A percentile compares a stretch with the other conserved stretches of the same genome.
phyloP scores from a whole-genome alignment of 2,329 filamentous ascomycete species.

The Sclerotinia nivalis region DNA sequence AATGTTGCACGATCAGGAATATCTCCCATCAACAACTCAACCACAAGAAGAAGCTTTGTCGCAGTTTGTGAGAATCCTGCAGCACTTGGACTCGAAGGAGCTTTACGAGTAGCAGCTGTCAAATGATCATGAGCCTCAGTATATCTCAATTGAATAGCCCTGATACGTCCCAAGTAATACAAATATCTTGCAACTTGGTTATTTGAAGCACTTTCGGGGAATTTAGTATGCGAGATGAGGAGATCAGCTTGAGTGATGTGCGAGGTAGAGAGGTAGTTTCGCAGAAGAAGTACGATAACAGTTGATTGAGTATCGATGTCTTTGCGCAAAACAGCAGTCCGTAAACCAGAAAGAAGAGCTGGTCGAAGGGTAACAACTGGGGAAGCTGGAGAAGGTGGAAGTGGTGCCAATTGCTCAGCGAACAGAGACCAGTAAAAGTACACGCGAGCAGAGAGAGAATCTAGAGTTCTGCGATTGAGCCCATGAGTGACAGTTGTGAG shows the following conservation, averaged over 20 bases:
- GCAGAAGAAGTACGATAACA: slow-evolving; percentile 89
- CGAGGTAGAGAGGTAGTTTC: slow-evolving; percentile 93
- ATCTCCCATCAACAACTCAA: slow-evolving; percentile 97
- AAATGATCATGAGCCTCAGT: slow-evolving; percentile 95
- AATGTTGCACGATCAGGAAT: slow-evolving; percentile 95
- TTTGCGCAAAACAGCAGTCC: slow-evolving; percentile 94
- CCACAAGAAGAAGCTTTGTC: slow-evolving; percentile 93
- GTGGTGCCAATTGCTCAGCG: slow-evolving; percentile 84
- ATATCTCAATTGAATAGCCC: slow-evolving; percentile 94
- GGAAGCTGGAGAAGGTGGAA: slow-evolving; percentile 85
- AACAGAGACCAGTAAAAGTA: slow-evolving; percentile 99
- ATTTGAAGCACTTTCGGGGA: slow-evolving; percentile 91
- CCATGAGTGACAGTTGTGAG: slow-evolving; percentile 83
- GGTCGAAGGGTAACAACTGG: slow-evolving; percentile 85
- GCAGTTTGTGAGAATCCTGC: slow-evolving; percentile 95
- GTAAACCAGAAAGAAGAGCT: slow-evolving; percentile 80
- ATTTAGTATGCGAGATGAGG: slow-evolving; percentile 91
- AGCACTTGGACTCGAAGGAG: slow-evolving; percentile 83
- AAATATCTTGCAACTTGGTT: slow-evolving; percentile 97
- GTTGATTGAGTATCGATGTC: slow-evolving; percentile 97
- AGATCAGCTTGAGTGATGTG: slow-evolving; percentile 97
- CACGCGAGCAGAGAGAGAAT: slow-evolving; percentile 89
- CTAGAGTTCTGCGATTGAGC: slow-evolving; percentile 89
- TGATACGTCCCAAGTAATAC: slow-evolving; percentile 95
- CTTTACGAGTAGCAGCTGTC: slow-evolving; percentile 90